phyloP scores from a whole-genome alignment of 352 stramenopile genomes.

The Phytopythium helicoides region DNA sequence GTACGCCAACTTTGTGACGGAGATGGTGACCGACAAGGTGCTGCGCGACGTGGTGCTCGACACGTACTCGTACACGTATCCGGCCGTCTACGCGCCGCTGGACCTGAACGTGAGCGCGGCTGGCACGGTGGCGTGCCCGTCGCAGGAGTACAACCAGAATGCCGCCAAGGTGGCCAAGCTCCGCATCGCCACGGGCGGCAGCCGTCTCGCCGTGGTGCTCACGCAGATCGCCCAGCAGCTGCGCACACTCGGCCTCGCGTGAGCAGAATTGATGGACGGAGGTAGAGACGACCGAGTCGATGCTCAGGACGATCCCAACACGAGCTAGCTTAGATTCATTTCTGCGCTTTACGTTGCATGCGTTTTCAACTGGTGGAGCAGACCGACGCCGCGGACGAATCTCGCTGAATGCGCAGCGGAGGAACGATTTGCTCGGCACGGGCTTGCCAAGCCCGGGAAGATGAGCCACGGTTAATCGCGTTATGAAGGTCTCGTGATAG shows the following conservation, averaged over 20 bases:
- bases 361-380: no score
- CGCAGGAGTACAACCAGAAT: constrained; percentile 27
- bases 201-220: constrained; percentile 50
- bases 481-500: no score
- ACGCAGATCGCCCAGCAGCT: constrained; percentile 52
- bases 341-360: no score
- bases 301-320: no score
- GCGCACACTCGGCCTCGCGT: constrained; percentile 25
- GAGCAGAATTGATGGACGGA: no score
- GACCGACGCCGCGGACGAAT: no score
- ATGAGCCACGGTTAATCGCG: no score
- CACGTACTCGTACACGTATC: constrained; percentile 42
- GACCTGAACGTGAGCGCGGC: constrained; percentile 23
- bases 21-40: constrained; percentile 24
- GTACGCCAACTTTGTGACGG: constrained; percentile 30
- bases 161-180: constrained; percentile 31
- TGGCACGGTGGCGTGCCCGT: constrained; percentile 19
- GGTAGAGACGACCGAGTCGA: no score
- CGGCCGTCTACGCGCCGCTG: constrained; percentile 35
- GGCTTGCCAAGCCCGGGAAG: no score
- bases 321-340: no score
- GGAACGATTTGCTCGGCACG: no score
- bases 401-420: no score
- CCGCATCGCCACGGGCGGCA: constrained; percentile 43
- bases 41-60: constrained; percentile 36